A percentile compares a stretch with the other conserved stretches of the same genome.
Conservation (phyloP, 352 stramenopile species). For the Phytophthora cajani region DNA sequence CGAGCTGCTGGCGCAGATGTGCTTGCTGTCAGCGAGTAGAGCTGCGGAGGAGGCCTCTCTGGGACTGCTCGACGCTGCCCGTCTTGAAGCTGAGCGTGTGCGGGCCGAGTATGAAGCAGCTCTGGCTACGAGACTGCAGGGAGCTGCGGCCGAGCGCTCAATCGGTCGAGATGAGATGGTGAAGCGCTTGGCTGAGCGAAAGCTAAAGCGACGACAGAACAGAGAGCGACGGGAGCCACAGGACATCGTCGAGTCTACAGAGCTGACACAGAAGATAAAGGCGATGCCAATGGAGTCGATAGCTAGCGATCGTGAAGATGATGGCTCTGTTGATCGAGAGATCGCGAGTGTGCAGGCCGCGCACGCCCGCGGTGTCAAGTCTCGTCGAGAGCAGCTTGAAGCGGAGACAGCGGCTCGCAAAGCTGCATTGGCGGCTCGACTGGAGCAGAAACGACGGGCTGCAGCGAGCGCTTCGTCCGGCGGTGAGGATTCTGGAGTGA, state of each 20-base stretch:
- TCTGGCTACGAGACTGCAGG: slow-evolving; percentile 18
- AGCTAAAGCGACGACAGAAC: slow-evolving; percentile 14
- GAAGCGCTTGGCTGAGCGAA: slow-evolving; percentile 26
- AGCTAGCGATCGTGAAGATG: slow-evolving; percentile 14
- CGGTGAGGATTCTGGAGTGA: neutral
- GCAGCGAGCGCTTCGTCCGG: neutral
- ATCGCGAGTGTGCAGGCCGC: slow-evolving; percentile 41
- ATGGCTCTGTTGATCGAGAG: slow-evolving; percentile 30
- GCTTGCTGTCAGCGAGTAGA: slow-evolving; percentile 20
- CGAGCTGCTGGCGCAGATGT: slow-evolving; percentile 23
- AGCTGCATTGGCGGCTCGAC: slow-evolving; percentile 35
- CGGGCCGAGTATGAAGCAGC: slow-evolving; percentile 31
- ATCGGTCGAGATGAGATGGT: slow-evolving; percentile 28
- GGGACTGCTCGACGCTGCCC: slow-evolving; percentile 23
- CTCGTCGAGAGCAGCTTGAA: slow-evolving; percentile 39
- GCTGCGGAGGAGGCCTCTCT: slow-evolving; percentile 25
- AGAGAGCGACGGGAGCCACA: slow-evolving; percentile 3
- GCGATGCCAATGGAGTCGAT: neutral
- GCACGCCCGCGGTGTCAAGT: slow-evolving; percentile 34
- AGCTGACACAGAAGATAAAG: neutral
- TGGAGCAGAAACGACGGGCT: slow-evolving; percentile 38
- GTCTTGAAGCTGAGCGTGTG: slow-evolving; percentile 38
- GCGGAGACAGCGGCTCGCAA: slow-evolving; percentile 40
- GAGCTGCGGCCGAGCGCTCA: neutral
- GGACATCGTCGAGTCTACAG: neutral